Evolutionary conservation across 2,329 filamentous ascomycete genomes (phyloP).

Genomic region (Aureobasidium lini): DNA sequence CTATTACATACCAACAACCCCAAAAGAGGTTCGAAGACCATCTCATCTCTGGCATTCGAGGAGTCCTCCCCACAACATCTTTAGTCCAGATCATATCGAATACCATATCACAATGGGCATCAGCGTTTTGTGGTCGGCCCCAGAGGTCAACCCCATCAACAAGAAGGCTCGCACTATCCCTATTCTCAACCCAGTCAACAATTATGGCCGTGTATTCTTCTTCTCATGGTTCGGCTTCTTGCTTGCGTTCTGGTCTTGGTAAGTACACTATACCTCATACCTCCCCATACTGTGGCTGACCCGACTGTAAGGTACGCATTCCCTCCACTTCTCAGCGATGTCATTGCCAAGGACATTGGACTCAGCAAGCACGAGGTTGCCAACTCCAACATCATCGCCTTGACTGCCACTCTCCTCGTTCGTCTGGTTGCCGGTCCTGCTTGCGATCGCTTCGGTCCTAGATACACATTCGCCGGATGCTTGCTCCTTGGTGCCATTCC

Average conservation of each 20-base stretch:
- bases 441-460: constrained; percentile 79
- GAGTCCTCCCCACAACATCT: not conserved
- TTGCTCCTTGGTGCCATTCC: constrained; percentile 75
- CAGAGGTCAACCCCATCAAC: constrained; percentile 76
- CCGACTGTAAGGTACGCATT: constrained; percentile 64
- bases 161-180: constrained; percentile 75
- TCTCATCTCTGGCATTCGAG: not conserved
- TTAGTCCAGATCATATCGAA: not conserved
- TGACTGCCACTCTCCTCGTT: constrained; percentile 66
- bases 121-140: constrained; percentile 41
- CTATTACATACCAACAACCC: constrained; percentile 6
- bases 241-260: constrained; percentile 79
- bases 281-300: constrained; percentile 5
- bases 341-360: constrained; percentile 70
- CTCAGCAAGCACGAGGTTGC: constrained; percentile 64
- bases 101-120: constrained; percentile 13
- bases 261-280: constrained; percentile 20
- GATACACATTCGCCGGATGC: constrained; percentile 68
- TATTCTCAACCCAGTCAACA: constrained; percentile 66
- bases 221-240: constrained; percentile 85
- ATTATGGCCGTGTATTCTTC: constrained; percentile 82
- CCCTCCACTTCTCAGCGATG: constrained; percentile 69
- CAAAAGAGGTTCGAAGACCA: not conserved
- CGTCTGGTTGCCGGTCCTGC: constrained; percentile 71
- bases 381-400: constrained; percentile 85